phyloP scores from a whole-genome alignment of 2,329 filamentous ascomycete species.

The Exophiala spinifera region DNA sequence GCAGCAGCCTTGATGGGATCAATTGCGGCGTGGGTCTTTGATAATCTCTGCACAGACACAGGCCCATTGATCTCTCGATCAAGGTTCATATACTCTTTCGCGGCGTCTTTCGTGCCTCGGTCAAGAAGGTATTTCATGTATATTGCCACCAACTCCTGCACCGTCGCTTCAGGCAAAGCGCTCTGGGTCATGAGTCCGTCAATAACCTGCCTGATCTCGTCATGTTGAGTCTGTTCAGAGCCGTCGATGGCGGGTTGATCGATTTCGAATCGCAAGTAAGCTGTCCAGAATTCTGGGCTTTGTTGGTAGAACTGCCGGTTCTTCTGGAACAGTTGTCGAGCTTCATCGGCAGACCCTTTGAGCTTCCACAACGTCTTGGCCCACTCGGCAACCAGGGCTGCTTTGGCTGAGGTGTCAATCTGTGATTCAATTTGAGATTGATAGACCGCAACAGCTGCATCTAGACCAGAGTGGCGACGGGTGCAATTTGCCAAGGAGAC shows the following conservation, averaged over 20 bases:
- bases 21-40: conserved; percentile 9
- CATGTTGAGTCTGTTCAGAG: conserved; percentile 62
- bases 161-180: conserved; percentile 61
- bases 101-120: conserved; percentile 74
- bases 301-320: conserved; percentile 82
- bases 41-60: conserved; percentile 36
- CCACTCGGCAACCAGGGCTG: conserved; percentile 84
- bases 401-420: conserved; percentile 76
- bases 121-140: conserved; percentile 86
- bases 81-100: conserved; percentile 78
- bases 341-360: conserved; percentile 75
- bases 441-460: conserved; percentile 79
- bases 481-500: conserved; percentile 82
- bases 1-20: conserved; percentile 12
- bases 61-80: conserved; percentile 82
- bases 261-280: conserved; percentile 84
- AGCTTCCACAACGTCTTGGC: conserved; percentile 82
- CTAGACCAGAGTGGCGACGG: conserved; percentile 76
- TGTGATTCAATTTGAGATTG: conserved; percentile 74
- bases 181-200: conserved; percentile 70
- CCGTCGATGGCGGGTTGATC: conserved; percentile 70
- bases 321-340: conserved; percentile 76
- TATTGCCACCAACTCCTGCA: conserved; percentile 70
- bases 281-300: conserved; percentile 84
- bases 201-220: conserved; percentile 77